These are phyloP conservation scores for Alnus rubra DNA, from an alignment of 306 rosid genomes.

Conservation along the genomic window DNA sequence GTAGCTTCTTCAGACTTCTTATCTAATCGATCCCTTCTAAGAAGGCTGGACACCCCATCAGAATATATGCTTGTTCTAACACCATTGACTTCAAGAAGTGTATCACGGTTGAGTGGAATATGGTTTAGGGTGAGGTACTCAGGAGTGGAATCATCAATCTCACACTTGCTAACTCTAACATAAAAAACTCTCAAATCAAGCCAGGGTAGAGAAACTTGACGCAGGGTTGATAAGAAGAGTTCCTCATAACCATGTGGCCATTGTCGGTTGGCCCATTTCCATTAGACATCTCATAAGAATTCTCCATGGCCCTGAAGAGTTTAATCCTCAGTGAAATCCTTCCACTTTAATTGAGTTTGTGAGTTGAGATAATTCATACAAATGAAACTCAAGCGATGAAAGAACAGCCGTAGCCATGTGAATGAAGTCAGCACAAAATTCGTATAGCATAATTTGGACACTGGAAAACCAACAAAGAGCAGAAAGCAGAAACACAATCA, in stretches of 20 bases:
- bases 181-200: conserved; percentile 73
- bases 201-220: conserved; percentile 64
- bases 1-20: conserved; percentile 79
- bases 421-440: conserved; percentile 31
- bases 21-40: conserved; percentile 72
- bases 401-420: conserved; percentile 33
- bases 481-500: conserved; percentile 19
- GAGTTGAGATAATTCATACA: conserved; percentile 29
- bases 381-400: conserved; percentile 25
- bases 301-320: conserved; percentile 48
- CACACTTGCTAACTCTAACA: conserved; percentile 74
- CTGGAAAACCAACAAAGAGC: conserved; percentile 18
- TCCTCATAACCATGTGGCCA: conserved; percentile 52
- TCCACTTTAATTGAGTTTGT: conserved; percentile 33
- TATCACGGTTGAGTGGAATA: conserved; percentile 64
- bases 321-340: conserved; percentile 26
- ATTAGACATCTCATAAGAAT: conserved; percentile 40
- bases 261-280: conserved; percentile 52
- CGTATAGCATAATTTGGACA: conserved; percentile 18
- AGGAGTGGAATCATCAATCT: conserved; percentile 63
- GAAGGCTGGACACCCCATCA: conserved; percentile 59
- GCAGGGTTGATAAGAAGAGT: conserved; percentile 44
- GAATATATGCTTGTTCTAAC: conserved; percentile 61
- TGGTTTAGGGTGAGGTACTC: conserved; percentile 66
- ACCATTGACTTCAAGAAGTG: conserved; percentile 77